These are phyloP conservation scores for Tylopilus sp. DNA, from an alignment of 768 basidiomycete genomes.

Conservation along the genomic window DNA sequence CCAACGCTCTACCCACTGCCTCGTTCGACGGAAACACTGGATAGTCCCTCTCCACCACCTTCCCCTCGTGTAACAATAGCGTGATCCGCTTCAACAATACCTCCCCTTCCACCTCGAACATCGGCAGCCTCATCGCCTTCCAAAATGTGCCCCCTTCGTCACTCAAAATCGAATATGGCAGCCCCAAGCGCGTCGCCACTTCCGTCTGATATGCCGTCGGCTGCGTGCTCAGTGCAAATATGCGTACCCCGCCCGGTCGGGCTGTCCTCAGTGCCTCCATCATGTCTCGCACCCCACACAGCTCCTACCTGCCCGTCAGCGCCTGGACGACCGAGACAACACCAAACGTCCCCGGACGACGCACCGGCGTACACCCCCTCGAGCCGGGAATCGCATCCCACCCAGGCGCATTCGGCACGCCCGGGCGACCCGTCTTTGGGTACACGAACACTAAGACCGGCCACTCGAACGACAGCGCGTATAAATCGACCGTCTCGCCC, in stretches of 20 bases:
- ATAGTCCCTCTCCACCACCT: conserved; percentile 3
- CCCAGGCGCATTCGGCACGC: conserved; percentile 8
- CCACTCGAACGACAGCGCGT: conserved; percentile 10
- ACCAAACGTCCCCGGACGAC: background rate
- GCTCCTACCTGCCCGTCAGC: conserved; percentile 10
- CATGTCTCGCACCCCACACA: conserved; percentile 17
- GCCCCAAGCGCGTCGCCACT: conserved; percentile 11
- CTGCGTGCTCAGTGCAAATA: conserved; percentile 24
- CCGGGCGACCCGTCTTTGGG: conserved; percentile 18
- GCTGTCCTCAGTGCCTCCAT: conserved; percentile 2
- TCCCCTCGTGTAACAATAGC: conserved; percentile 11
- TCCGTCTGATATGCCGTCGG: conserved; percentile 16
- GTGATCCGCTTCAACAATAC: conserved; percentile 18
- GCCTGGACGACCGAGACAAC: no score
- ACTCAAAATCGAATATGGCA: conserved; percentile 21
- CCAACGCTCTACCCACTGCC: conserved; percentile 8
- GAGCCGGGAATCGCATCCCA: conserved; percentile 25
- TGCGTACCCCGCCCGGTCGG: background rate
- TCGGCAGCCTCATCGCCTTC: conserved; percentile 11
- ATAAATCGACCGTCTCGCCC: conserved; percentile 13
- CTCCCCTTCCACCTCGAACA: conserved; percentile 10
- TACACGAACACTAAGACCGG: conserved; percentile 24
- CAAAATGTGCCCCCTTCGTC: conserved; percentile 12
- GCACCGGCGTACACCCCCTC: conserved; percentile 23
- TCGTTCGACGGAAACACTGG: conserved; percentile 5